phyloP scores from a whole-genome alignment of 139 green algal genomes.

The Tetradesmus obliquus region DNA sequence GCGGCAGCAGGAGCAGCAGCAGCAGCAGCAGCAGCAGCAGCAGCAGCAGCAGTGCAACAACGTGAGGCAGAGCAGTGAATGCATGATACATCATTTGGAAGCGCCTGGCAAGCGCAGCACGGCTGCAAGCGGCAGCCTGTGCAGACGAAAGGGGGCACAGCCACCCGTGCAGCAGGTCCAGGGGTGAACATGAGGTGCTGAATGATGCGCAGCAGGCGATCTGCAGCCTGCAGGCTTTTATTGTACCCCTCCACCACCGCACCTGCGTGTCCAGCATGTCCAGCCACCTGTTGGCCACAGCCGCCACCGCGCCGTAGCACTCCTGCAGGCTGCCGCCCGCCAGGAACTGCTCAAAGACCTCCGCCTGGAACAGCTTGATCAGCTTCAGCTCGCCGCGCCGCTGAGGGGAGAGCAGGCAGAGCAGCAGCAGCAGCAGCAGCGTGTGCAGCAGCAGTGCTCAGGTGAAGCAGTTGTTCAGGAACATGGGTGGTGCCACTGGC shows the following conservation, averaged over 20 bases:
- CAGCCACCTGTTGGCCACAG: conserved; percentile 96
- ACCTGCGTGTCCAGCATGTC: conserved; percentile 96
- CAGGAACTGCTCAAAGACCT: conserved; percentile 97
- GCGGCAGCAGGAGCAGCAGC: background rate
- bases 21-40: background rate
- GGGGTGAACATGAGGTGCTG: too few species aligned
- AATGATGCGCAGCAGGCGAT: background rate
- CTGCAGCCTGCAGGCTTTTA: background rate
- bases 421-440: conserved; percentile 51
- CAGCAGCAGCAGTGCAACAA: background rate
- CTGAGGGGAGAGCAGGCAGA: conserved; percentile 82
- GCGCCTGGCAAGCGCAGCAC: too few species aligned
- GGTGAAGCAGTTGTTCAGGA: background rate
- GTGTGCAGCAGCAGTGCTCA: background rate
- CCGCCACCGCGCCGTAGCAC: conserved; percentile 93
- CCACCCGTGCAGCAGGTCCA: too few species aligned
- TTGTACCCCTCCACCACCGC: background rate
- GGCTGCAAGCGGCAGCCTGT: too few species aligned
- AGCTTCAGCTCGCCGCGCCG: conserved; percentile 98
- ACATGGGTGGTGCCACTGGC: background rate
- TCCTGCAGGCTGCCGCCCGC: conserved; percentile 84
- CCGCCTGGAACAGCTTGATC: conserved; percentile 98
- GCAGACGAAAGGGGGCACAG: too few species aligned
- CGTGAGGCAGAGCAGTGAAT: too few species aligned
- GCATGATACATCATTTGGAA: too few species aligned